phyloP scores from a whole-genome alignment of 164 flowering plant genomes.

The Nymphaea thermarum region DNA sequence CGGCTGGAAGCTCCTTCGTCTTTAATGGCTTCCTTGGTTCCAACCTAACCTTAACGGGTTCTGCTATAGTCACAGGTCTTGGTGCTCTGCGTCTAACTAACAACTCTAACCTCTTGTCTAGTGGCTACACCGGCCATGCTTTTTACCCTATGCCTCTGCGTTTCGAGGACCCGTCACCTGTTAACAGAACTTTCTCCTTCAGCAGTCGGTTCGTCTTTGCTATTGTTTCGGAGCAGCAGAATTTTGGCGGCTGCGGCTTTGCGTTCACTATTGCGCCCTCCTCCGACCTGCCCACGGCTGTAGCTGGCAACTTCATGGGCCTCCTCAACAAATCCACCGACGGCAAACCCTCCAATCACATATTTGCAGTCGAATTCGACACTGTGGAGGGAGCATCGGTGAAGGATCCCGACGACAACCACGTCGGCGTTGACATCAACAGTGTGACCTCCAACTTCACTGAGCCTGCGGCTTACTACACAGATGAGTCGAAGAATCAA shows the following conservation, averaged over 20 bases:
- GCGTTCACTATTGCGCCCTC: slow-evolving; percentile 42
- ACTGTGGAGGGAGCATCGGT: slow-evolving; percentile 43
- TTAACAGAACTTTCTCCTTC: slow-evolving; percentile 31
- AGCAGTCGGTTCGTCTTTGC: slow-evolving; percentile 62
- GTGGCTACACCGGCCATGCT: slow-evolving; percentile 32
- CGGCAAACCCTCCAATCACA: slow-evolving; percentile 34
- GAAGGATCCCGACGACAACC: slow-evolving; percentile 53
- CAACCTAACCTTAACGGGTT: not conserved
- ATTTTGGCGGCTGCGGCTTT: slow-evolving; percentile 57
- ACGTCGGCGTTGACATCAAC: slow-evolving; percentile 60
- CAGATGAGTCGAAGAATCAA: not conserved
- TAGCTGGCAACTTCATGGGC: slow-evolving; percentile 57
- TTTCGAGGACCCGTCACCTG: slow-evolving; percentile 29
- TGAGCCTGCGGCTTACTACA: slow-evolving; percentile 23
- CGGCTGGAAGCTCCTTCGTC: not conserved
- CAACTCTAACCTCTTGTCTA: slow-evolving; percentile 12
- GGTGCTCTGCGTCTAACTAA: slow-evolving; percentile 49
- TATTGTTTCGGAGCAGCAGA: slow-evolving; percentile 29
- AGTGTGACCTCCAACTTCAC: slow-evolving; percentile 40
- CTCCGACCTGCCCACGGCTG: slow-evolving; percentile 23
- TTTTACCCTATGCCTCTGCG: slow-evolving; percentile 34
- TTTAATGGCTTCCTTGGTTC: not conserved
- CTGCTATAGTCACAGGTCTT: slow-evolving; percentile 26
- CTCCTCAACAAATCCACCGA: slow-evolving; percentile 23
- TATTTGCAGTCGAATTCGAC: slow-evolving; percentile 62